Percentiles rank a stretch among this genome's conserved stretches.
Evolutionary conservation across 2,329 filamentous ascomycete species (phyloP).

Genomic region (Neonectria ditissima): DNA sequence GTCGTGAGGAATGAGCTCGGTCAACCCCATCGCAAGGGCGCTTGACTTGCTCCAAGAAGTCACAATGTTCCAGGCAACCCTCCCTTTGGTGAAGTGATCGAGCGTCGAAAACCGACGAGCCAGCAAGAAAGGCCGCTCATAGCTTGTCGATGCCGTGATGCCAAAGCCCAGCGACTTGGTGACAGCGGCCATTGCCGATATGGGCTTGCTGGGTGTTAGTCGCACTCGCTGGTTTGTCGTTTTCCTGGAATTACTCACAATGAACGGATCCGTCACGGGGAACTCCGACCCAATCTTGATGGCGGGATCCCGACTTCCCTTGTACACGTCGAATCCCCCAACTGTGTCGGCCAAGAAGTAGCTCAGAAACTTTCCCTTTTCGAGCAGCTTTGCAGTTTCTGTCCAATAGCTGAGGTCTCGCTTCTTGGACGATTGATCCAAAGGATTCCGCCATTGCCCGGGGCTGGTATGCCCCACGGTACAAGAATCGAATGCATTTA

Average conservation of each 20-base stretch:
- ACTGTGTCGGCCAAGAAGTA: constrained; percentile 71
- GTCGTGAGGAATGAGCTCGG: constrained; percentile 19
- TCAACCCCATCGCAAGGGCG: constrained; percentile 20
- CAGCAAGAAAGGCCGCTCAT: constrained; percentile 19
- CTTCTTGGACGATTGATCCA: constrained; percentile 18
- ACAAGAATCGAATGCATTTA: constrained; percentile 30
- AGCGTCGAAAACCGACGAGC: constrained; percentile 25
- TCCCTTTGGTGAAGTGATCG: constrained; percentile 22
- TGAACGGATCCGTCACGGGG: constrained; percentile 70
- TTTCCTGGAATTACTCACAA: constrained; percentile 45
- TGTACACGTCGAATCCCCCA: constrained; percentile 27
- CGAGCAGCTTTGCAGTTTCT: constrained; percentile 69
- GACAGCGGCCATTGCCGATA: constrained; percentile 73
- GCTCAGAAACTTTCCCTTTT: constrained; percentile 71
- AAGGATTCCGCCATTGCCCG: constrained; percentile 31
- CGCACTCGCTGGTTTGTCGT: too few species aligned
- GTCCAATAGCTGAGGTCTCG: constrained; percentile 69
- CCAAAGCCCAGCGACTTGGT: constrained; percentile 73
- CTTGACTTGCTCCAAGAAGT: constrained; percentile 26
- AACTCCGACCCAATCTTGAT: constrained; percentile 65
- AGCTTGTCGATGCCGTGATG: constrained; percentile 69
- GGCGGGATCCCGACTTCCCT: constrained; percentile 53
- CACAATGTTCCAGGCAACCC: constrained; percentile 27
- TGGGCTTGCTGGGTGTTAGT: constrained; percentile 27
- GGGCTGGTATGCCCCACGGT: constrained; percentile 30